Evolutionary conservation across 257 asterid species (phyloP), one percentile per base, ranked within the genome.

Genomic region (Linderniella brevidens): DNA sequence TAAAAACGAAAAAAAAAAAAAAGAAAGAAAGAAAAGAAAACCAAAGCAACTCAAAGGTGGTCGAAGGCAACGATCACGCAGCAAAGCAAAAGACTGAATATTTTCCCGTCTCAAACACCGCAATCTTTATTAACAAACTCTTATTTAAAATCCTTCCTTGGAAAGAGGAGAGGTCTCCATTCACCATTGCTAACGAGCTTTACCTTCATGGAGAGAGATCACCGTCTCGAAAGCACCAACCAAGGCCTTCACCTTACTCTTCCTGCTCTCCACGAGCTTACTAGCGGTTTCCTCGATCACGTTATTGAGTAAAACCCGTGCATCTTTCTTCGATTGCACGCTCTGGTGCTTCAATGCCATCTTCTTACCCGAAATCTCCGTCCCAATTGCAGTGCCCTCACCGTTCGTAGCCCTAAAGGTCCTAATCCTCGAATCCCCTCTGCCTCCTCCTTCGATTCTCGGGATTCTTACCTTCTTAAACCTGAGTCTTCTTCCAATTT

Each of bases 231-330:
- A 77, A 35, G 76, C 76, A 55, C 86, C 78, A 35, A 69, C 80
- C 64, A 69, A 60, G 11, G 80, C 82, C 39, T 68, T 68, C 38
- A 78, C 88, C 55, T 64, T 71, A 40, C 80, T 68, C 58, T 71
- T 74, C 72, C 74, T 64, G 67, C 72, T 78, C 29, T 62, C 72
- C 4, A 59, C 78, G 8, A 78, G 70, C 52, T 66, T 74, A 35
- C 70, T 78, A 25, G 72, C 73, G 0, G 80, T 77, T 64, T 77
- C 82, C 58, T 77, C 77, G 4, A 73, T 65, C 8, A 73, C 86
- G 44, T 69, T 67, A 29, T 67, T 74, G 12, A 74, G 63, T 53
- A 67, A 59, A 39, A 54, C 61, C 19, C 52, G 68, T 11, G 37
- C 72, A 25, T 58, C 68, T 64, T 58, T 74, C 70, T 63, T 74